A percentile compares a stretch with the other conserved stretches of the same genome.
Conservation (phyloP, 202 grass and related monocot genomes). For the Digitaria exilis region DNA sequence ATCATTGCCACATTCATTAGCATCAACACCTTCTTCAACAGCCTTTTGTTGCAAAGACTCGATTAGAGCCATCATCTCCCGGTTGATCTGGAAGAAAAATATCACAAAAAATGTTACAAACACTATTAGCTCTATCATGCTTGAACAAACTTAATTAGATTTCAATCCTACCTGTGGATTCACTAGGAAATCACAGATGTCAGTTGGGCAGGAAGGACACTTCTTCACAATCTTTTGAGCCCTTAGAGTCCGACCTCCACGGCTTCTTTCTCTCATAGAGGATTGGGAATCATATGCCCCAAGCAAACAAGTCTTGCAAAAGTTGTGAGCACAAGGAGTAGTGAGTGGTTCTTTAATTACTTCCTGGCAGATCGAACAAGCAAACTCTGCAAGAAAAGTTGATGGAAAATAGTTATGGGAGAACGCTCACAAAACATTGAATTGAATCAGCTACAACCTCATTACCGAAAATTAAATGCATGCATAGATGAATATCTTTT, state of each 20-base stretch:
- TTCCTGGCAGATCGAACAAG: constrained; percentile 64
- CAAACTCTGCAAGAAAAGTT: constrained; percentile 64
- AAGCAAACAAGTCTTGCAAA: constrained; percentile 81
- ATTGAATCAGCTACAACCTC: neutral
- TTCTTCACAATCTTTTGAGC: constrained; percentile 79
- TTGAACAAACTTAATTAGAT: neutral
- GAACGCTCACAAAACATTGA: no score
- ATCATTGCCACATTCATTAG: neutral
- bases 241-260: constrained; percentile 63
- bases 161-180: constrained; percentile 68
- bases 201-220: constrained; percentile 74
- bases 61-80: constrained; percentile 79
- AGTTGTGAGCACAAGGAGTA: constrained; percentile 89
- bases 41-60: constrained; percentile 47
- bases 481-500: constrained; percentile 76
- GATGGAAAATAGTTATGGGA: neutral
- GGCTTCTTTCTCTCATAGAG: constrained; percentile 70
- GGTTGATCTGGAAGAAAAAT: constrained; percentile 68
- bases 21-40: constrained; percentile 40
- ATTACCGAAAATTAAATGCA: neutral
- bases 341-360: constrained; percentile 70
- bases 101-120: neutral
- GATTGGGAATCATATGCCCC: constrained; percentile 55
- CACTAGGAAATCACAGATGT: constrained; percentile 81
- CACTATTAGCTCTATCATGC: neutral